Evolutionary conservation across 2,329 filamentous ascomycete genomes (phyloP).

Genomic region (Stachybotrys echinatus): DNA sequence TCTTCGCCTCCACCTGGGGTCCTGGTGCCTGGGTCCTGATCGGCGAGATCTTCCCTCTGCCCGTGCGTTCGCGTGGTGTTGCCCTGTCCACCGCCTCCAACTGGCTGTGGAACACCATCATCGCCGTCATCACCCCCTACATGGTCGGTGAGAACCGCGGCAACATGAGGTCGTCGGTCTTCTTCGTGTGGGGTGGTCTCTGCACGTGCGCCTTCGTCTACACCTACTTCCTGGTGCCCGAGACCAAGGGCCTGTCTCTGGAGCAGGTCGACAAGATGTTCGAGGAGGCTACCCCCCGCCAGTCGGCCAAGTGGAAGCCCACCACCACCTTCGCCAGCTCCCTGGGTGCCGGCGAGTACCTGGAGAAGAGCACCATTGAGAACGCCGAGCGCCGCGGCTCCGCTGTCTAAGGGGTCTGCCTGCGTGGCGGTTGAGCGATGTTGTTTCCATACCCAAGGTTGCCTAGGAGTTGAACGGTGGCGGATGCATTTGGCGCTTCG

Average conservation of each 20-base stretch:
- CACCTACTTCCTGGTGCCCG: slow-evolving; percentile 68
- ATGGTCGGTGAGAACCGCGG: slow-evolving; percentile 43
- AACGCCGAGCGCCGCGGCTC: slow-evolving; percentile 24
- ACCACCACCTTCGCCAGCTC: slow-evolving; percentile 60
- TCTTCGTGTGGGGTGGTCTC: slow-evolving; percentile 71
- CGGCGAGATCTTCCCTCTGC: slow-evolving; percentile 85
- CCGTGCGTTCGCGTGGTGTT: slow-evolving; percentile 83
- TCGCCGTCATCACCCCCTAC: slow-evolving; percentile 64
- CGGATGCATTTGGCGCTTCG: background rate
- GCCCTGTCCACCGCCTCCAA: slow-evolving; percentile 83
- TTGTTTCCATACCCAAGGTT: background rate
- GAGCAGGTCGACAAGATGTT: slow-evolving; percentile 85
- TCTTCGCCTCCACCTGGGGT: slow-evolving; percentile 86
- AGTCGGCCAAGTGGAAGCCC: slow-evolving; percentile 71
- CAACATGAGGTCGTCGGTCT: slow-evolving; percentile 57
- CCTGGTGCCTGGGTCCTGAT: slow-evolving; percentile 78
- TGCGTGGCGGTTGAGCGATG: background rate
- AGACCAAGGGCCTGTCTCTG: slow-evolving; percentile 71
- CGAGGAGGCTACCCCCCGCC: slow-evolving; percentile 76
- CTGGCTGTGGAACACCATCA: slow-evolving; percentile 84
- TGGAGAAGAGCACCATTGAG: slow-evolving; percentile 21
- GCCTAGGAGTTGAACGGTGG: background rate
- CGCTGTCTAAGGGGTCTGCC: slow-evolving; percentile 18
- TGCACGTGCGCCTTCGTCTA: slow-evolving; percentile 57
- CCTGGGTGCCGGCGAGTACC: slow-evolving; percentile 20